phyloP scores from a whole-genome alignment of 2,329 filamentous ascomycete genomes.

The Tolypocladium sp. region DNA sequence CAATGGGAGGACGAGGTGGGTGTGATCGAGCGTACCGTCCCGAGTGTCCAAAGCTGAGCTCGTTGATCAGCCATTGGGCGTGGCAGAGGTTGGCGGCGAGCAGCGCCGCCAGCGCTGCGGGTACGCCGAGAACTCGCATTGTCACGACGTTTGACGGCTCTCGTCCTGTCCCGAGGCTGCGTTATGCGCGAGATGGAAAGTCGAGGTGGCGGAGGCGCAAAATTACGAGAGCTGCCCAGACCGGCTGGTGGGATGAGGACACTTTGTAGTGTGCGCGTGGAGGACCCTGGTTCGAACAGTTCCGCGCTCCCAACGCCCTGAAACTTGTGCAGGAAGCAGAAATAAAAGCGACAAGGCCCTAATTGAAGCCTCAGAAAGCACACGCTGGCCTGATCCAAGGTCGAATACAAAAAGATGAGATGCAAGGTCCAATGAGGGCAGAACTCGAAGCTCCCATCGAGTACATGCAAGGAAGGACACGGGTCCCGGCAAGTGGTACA shows the following conservation, averaged over 20 bases:
- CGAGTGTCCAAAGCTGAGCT: slow-evolving; percentile 69
- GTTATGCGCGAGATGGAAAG: background rate
- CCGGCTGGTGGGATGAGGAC: slow-evolving; percentile 13
- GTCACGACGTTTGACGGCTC: slow-evolving; percentile 9
- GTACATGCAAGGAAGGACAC: no score
- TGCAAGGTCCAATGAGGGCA: background rate
- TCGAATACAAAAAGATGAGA: background rate
- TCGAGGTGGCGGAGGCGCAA: background rate
- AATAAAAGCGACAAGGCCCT: background rate
- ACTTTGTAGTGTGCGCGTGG: slow-evolving; percentile 13
- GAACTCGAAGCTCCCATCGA: background rate
- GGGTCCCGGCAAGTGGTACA: no score
- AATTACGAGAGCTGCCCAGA: background rate
- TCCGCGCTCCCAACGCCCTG: background rate
- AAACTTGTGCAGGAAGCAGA: background rate
- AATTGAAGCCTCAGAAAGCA: background rate
- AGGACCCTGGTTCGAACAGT: background rate
- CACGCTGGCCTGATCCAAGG: background rate
- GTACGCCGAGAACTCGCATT: slow-evolving; percentile 31
- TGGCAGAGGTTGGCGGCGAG: slow-evolving; percentile 40
- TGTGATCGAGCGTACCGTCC: slow-evolving; percentile 38
- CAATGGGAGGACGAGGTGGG: background rate
- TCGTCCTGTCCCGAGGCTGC: background rate
- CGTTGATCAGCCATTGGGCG: slow-evolving; percentile 60
- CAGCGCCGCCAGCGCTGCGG: slow-evolving; percentile 28